Base-by-base conservation (phyloP, 140 eudicot species). In the Cichorium intybus region DNA sequence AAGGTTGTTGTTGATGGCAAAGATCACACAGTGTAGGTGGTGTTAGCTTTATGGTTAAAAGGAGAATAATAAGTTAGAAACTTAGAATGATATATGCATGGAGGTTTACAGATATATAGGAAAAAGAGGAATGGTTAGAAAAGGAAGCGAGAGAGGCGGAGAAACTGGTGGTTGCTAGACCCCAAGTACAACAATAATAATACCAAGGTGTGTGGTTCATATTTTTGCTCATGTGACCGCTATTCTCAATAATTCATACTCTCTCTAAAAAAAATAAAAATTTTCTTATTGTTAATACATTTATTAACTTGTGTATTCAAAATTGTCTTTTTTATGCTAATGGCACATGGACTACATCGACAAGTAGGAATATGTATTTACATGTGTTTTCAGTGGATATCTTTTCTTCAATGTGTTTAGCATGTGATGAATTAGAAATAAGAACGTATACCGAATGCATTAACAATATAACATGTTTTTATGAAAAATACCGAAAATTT, bases 21-120 rank as follows among this genome's bases (percentile, higher is more conserved):
- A 85, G 83, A 26, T 85, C 88, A 31, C 93, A 85, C 15, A 28
- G 24, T 28, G 62, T 24, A 33, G 41, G 35, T n/a, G n/a, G n/a
- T 12, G 28, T n/a, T 64, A 10, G 10, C 12, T 64, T 64, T 59
- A 64, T 48, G 27, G 47, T 64, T 24, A 37, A 10, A 22, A 43
- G 16, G 8, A 14, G 7, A 15, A 43, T 18, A 11, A 14, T 15
- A 15, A 43, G 49, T 43, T 43, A 14, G 49, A 43, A 10, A 8
- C 2, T 35, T 31, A 6, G 35, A 31, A 31, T 31, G 35, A 37
- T 37, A 7, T 18, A 39, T 39, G 46, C 46, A 39, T 39, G 46
- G 20, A 43, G 49, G 49, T 43, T 43, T 43, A 5, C 18, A 43
- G 1, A 15, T 43, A 43, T 43, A 43, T 43, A 43, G 49, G 18